phyloP scores from a whole-genome alignment of 2,329 filamentous ascomycete species.

The Nigrospora sphaerica region DNA sequence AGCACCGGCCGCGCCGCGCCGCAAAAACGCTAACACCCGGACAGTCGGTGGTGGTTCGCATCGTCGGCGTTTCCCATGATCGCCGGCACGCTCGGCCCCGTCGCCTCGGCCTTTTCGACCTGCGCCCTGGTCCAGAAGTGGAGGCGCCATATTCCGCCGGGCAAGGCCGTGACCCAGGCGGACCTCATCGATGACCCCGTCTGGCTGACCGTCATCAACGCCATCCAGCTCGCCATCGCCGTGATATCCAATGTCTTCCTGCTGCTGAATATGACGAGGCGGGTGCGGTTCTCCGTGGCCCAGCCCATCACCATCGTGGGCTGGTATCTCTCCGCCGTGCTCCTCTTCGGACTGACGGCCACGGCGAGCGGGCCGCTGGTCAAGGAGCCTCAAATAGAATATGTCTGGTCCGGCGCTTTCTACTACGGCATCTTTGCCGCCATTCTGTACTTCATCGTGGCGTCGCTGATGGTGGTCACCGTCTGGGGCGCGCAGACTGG shows the following conservation, averaged over 20 bases:
- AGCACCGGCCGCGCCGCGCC: background rate
- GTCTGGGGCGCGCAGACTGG: constrained; percentile 64
- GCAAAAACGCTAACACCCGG: background rate
- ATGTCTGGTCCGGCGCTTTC: constrained; percentile 72
- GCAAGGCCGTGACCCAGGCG: constrained; percentile 40
- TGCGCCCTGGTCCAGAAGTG: constrained; percentile 77
- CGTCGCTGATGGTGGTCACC: constrained; percentile 70
- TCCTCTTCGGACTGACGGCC: constrained; percentile 59
- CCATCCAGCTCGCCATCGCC: constrained; percentile 67
- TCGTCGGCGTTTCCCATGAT: constrained; percentile 67
- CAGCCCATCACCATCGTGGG: constrained; percentile 76
- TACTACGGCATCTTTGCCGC: constrained; percentile 82
- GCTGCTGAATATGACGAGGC: constrained; percentile 77
- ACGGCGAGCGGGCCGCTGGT: constrained; percentile 56
- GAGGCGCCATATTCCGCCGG: constrained; percentile 51
- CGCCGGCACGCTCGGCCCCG: constrained; percentile 75
- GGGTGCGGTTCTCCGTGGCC: constrained; percentile 73
- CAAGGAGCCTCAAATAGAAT: constrained; percentile 34
- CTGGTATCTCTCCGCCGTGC: constrained; percentile 63
- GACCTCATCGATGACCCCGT: constrained; percentile 55
- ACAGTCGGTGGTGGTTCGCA: constrained; percentile 56
- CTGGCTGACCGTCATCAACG: constrained; percentile 74
- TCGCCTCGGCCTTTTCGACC: constrained; percentile 83
- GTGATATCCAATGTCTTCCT: constrained; percentile 75
- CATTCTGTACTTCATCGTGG: constrained; percentile 70